phyloP scores from a whole-genome alignment of 352 stramenopile genomes.

The Pythium sukuiense region DNA sequence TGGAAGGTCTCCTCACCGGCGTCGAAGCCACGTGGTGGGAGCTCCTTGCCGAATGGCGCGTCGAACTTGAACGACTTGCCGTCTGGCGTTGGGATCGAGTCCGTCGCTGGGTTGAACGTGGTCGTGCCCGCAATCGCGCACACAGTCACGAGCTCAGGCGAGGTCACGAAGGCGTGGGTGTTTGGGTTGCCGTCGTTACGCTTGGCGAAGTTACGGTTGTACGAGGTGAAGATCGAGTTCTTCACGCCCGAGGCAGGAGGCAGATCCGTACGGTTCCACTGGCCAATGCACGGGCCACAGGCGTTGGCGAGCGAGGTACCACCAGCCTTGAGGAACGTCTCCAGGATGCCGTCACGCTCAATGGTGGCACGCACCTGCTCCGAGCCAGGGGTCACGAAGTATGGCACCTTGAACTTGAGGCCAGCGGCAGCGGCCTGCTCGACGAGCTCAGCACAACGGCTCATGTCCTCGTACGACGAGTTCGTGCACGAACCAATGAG shows the following conservation, averaged over 20 bases:
- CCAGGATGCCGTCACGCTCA: conserved; percentile 87
- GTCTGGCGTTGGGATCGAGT: conserved; percentile 84
- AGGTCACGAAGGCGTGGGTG: conserved; percentile 93
- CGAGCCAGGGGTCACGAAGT: conserved; percentile 92
- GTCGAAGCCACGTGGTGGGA: conserved; percentile 90
- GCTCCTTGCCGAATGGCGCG: conserved; percentile 89
- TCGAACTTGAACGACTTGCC: conserved; percentile 92
- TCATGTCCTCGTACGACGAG: conserved; percentile 94
- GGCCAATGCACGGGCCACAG: conserved; percentile 93
- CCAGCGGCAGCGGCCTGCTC: conserved; percentile 82
- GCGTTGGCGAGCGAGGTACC: conserved; percentile 91
- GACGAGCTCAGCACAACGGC: conserved; percentile 86
- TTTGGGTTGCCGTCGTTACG: conserved; percentile 93
- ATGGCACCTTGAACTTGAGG: conserved; percentile 92
- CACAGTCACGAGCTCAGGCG: conserved; percentile 90
- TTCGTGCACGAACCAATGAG: conserved; percentile 95
- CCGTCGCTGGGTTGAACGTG: conserved; percentile 90
- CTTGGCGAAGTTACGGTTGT: conserved; percentile 96
- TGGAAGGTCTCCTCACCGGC: conserved; percentile 92
- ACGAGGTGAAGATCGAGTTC: conserved; percentile 95
- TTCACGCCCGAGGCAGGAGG: conserved; percentile 83
- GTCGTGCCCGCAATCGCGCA: conserved; percentile 87
- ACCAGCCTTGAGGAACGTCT: conserved; percentile 88
- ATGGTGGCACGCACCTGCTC: conserved; percentile 93
- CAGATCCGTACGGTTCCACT: conserved; percentile 92